Conservation (phyloP, 768 basidiomycete species). For the Lactifluus hygrophoroides region DNA sequence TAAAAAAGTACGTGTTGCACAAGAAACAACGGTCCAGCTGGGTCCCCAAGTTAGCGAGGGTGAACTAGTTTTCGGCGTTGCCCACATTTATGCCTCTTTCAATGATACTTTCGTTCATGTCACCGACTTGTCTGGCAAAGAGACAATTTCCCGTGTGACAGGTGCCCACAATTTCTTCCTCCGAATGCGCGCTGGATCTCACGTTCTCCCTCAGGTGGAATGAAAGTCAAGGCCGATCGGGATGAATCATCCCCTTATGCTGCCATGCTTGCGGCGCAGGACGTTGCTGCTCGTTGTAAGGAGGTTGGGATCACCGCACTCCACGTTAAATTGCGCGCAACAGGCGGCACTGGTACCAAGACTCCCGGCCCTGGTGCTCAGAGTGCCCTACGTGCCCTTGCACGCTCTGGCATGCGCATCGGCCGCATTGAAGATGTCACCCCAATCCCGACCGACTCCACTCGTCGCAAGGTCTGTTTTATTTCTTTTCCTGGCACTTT, state of each 20-base stretch:
- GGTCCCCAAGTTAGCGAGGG: conserved; percentile 95
- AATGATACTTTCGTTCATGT: conserved; percentile 99
- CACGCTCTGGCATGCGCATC: conserved; percentile 96
- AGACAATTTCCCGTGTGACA: conserved; percentile 98
- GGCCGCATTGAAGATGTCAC: conserved; percentile 99
- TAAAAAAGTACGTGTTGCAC: conserved; percentile 73
- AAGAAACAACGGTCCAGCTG: conserved; percentile 81
- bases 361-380: conserved; percentile 98
- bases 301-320: conserved; percentile 98
- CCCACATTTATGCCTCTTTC: conserved; percentile 98
- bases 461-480: conserved; percentile 79
- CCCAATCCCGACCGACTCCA: conserved; percentile 94
- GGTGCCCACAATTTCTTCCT: conserved; percentile 42
- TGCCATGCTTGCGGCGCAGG: conserved; percentile 97
- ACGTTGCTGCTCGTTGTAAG: conserved; percentile 91
- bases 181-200: not conserved
- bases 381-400: conserved; percentile 94
- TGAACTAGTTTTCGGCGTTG: conserved; percentile 95
- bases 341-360: conserved; percentile 97
- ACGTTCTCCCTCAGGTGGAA: conserved; percentile 55
- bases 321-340: conserved; percentile 98
- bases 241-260: conserved; percentile 98
- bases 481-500: not conserved
- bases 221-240: conserved; percentile 99
- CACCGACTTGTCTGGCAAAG: conserved; percentile 97